Evolutionary conservation across 2,329 filamentous ascomycete genomes (phyloP), one percentile per base, ranked within the genome.

Genomic region (Lecanosticta acicola): DNA sequence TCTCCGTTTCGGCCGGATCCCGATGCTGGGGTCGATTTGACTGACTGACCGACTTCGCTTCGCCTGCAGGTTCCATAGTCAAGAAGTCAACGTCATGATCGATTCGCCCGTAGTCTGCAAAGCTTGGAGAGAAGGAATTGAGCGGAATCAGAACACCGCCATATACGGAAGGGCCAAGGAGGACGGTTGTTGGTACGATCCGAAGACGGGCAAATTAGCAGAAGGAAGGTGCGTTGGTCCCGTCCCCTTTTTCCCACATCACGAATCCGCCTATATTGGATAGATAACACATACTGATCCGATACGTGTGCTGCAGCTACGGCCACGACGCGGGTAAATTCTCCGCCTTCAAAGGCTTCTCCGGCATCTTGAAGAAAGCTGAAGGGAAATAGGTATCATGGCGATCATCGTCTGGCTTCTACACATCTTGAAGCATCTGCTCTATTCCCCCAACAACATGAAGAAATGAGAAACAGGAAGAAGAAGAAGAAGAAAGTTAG

Each of bases 41-140:
- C n/a, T n/a, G n/a, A n/a, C n/a, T n/a, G n/a, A n/a, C n/a, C n/a
- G n/a, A n/a, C n/a, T n/a, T n/a, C n/a, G n/a, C n/a, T n/a, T n/a
- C n/a, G n/a, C n/a, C n/a, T n/a, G n/a, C n/a, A n/a, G 84, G 81
- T 89, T 76, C 54, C 85, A 91, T 59, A 82, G 77, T 44, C 84
- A 89, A 63, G 86, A 91, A 63, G 76, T 85, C 44, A 90, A 91
- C 54, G 65, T 90, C 18, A 79, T 91, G 76, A 67, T 89, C 4
- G 85, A 91, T 51, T 83, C 77, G 16, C 57, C 64, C 0, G 63
- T 71, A 1, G 68, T 89, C 0, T 88, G 85, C 55, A 61, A 60
- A 43, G 32, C 54, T 56, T 87, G 84, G 84, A 71, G 78, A 16
- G 77, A 80, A 13, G 78, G 68, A 0, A 71, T 85, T 13, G 67